phyloP scores from a whole-genome alignment of 1,139 yeast genomes.

The Diutina siamensis region DNA sequence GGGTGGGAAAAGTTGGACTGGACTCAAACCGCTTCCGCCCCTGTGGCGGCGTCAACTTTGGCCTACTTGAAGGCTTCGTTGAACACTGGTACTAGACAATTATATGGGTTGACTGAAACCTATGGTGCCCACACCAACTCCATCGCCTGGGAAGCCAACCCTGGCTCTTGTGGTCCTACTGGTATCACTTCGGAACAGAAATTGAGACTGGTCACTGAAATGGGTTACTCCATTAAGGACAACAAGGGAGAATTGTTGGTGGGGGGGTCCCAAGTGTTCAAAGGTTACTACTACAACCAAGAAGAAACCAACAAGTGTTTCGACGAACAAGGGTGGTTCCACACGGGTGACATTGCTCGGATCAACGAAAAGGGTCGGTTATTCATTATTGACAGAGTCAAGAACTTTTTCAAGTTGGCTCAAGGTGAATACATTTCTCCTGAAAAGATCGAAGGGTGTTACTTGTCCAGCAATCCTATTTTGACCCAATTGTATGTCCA shows the following conservation, averaged over 20 bases:
- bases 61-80: slow-evolving; percentile 13
- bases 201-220: background rate
- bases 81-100: slow-evolving; percentile 13
- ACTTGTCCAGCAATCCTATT: slow-evolving; percentile 10
- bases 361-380: slow-evolving; percentile 10
- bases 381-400: slow-evolving; percentile 11
- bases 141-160: slow-evolving; percentile 10
- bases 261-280: slow-evolving; percentile 29
- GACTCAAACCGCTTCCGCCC: slow-evolving; percentile 16
- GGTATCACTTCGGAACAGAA: slow-evolving; percentile 7
- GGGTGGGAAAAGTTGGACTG: slow-evolving; percentile 14
- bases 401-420: slow-evolving; percentile 13
- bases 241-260: slow-evolving; percentile 28
- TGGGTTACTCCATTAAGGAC: slow-evolving; percentile 4
- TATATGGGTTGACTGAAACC: slow-evolving; percentile 15
- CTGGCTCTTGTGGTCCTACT: slow-evolving; percentile 13
- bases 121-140: slow-evolving; percentile 12
- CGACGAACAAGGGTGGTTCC: slow-evolving; percentile 17
- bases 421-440: slow-evolving; percentile 13
- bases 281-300: slow-evolving; percentile 25
- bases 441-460: slow-evolving; percentile 11
- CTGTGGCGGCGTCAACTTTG: slow-evolving; percentile 13
- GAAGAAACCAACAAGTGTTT: slow-evolving; percentile 25
- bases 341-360: slow-evolving; percentile 12
- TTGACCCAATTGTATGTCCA: slow-evolving; percentile 11